Conservation (phyloP, 768 basidiomycete genomes). For the Suillus spraguei region DNA sequence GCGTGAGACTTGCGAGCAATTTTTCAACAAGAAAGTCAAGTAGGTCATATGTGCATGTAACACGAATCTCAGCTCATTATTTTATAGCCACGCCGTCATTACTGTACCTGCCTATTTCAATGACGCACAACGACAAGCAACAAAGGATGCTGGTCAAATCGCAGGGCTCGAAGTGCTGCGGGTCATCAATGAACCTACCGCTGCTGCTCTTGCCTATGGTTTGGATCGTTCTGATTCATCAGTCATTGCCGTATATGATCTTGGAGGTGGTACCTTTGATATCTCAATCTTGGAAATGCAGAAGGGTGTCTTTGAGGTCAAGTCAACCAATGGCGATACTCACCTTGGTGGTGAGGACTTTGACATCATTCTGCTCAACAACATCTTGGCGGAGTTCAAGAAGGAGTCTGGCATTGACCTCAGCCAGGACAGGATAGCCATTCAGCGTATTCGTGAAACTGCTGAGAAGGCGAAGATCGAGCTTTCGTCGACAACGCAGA, state of each 20-base stretch:
- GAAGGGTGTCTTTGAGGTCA: slow-evolving; percentile 99
- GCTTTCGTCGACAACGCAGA: slow-evolving; percentile 91
- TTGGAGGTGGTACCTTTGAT: slow-evolving; percentile 99
- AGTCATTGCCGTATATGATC: slow-evolving; percentile 97
- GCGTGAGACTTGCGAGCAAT: slow-evolving; percentile 95
- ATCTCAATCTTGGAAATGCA: slow-evolving; percentile 99
- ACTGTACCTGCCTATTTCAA: slow-evolving; percentile 99
- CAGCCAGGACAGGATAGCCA: slow-evolving; percentile 87
- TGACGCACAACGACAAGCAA: slow-evolving; percentile 98
- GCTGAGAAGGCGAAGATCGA: slow-evolving; percentile 99
- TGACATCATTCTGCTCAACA: slow-evolving; percentile 85
- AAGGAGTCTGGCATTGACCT: slow-evolving; percentile 87
- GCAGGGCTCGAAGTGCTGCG: slow-evolving; percentile 97
- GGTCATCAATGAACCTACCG: slow-evolving; percentile 99
- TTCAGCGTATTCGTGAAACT: slow-evolving; percentile 98
- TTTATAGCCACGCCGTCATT: slow-evolving; percentile 76
- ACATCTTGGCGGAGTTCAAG: slow-evolving; percentile 92
- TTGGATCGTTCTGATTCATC: slow-evolving; percentile 81
- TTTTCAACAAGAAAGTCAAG: slow-evolving; percentile 91
- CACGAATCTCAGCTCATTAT: not conserved
- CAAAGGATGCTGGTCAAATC: slow-evolving; percentile 96
- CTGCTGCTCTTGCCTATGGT: slow-evolving; percentile 97
- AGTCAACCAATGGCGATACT: slow-evolving; percentile 99
- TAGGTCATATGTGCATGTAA: slow-evolving; percentile 44
- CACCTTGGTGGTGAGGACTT: slow-evolving; percentile 98